phyloP scores from a whole-genome alignment of 495 filamentous ascomycete genomes.

The Eremomyces bilateralis region DNA sequence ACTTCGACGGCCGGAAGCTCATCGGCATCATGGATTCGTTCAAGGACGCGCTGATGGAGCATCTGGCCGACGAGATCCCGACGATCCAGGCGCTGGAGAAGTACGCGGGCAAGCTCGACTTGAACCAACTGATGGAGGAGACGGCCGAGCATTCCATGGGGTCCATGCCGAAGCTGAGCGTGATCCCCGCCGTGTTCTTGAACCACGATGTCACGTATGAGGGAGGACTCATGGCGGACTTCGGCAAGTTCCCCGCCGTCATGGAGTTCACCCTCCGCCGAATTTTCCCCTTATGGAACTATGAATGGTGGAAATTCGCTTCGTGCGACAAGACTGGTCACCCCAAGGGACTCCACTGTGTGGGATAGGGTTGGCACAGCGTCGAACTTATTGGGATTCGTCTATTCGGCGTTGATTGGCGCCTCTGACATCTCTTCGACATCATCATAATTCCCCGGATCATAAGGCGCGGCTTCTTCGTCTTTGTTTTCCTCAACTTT shows the following conservation, averaged over 20 bases:
- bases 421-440: too few species aligned
- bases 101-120: slow-evolving; percentile 18
- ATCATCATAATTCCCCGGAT: too few species aligned
- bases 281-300: slow-evolving; percentile 22
- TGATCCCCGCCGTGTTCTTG: slow-evolving; percentile 32
- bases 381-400: too few species aligned
- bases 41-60: slow-evolving; percentile 24
- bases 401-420: too few species aligned
- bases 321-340: too few species aligned
- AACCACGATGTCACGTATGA: slow-evolving; percentile 32
- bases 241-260: slow-evolving; percentile 9
- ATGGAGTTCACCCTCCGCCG: slow-evolving; percentile 16
- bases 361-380: too few species aligned
- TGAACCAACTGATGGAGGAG: too few species aligned
- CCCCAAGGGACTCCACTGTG: too few species aligned
- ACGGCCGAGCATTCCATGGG: too few species aligned
- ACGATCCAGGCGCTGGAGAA: slow-evolving; percentile 29
- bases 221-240: slow-evolving; percentile 25
- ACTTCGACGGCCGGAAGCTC: slow-evolving; percentile 24
- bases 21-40: slow-evolving; percentile 26
- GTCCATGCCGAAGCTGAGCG: too few species aligned
- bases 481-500: slow-evolving; percentile 1
- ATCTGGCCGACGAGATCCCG: slow-evolving; percentile 31
- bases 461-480: neutral
- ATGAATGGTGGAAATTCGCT: slow-evolving; percentile 30